Percentiles rank a stretch among this genome's conserved stretches.
Conservation (phyloP, 768 basidiomycete species). For the Phlegmacium glaucopus region DNA sequence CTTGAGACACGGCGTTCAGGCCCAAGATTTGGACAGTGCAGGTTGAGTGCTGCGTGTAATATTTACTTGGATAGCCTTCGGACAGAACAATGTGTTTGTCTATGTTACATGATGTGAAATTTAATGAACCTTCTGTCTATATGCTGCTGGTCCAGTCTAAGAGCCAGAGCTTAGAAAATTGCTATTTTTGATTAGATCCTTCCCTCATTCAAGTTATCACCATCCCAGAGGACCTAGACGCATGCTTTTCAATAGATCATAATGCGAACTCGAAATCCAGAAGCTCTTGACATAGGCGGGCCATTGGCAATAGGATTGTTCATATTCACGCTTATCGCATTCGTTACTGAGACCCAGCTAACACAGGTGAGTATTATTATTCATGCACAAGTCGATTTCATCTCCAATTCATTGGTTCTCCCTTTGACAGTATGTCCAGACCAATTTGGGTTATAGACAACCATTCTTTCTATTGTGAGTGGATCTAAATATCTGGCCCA, state of each 20-base stretch:
- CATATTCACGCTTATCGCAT: slow-evolving; percentile 57
- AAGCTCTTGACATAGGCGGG: slow-evolving; percentile 35
- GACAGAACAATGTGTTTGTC: too few relatives aligned
- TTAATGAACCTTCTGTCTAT: not conserved
- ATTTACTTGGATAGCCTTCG: too few relatives aligned
- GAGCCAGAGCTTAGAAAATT: not conserved
- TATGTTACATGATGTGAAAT: too few relatives aligned
- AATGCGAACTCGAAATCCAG: slow-evolving; percentile 25
- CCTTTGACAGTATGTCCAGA: slow-evolving; percentile 68
- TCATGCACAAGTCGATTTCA: not conserved
- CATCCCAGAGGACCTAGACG: slow-evolving; percentile 1
- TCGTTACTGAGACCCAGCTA: slow-evolving; percentile 74
- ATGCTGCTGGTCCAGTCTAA: not conserved
- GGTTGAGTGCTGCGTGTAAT: too few relatives aligned
- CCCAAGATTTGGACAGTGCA: too few relatives aligned
- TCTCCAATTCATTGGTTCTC: slow-evolving; percentile 9
- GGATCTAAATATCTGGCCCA: not conserved
- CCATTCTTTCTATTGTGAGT: slow-evolving; percentile 87
- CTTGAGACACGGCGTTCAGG: too few relatives aligned
- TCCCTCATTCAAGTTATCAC: not conserved
- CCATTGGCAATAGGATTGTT: slow-evolving; percentile 54
- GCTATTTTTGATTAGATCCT: not conserved
- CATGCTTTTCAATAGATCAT: slow-evolving; percentile 7
- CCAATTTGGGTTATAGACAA: slow-evolving; percentile 71
- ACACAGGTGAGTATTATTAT: slow-evolving; percentile 53